Evolutionary conservation across 176 grass and related monocot genomes (phyloP).

Genomic region (Tillandsia fasciculata): DNA sequence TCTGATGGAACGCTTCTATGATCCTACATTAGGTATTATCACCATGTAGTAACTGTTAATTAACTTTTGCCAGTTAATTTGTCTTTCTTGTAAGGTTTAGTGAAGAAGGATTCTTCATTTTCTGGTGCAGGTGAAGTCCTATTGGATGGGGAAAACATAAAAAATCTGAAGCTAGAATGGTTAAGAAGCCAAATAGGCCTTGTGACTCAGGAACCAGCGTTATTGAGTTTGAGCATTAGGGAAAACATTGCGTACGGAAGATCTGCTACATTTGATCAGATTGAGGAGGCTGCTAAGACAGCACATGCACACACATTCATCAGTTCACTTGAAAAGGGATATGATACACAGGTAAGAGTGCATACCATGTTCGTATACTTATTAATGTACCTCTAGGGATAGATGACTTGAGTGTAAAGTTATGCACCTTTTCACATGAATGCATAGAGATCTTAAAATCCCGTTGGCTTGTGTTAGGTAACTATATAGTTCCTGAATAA

Average conservation of each 20-base stretch:
- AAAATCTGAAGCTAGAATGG: slow-evolving; percentile 93
- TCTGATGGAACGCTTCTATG: slow-evolving; percentile 99
- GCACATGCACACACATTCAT: slow-evolving; percentile 96
- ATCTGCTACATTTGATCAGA: slow-evolving; percentile 82
- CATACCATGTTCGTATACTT: neutral
- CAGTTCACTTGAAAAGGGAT: slow-evolving; percentile 92
- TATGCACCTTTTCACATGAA: too few relatives aligned
- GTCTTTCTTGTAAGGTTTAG: neutral
- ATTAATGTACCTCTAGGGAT: too few relatives aligned
- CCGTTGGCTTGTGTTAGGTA: too few relatives aligned
- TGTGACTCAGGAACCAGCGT: slow-evolving; percentile 94
- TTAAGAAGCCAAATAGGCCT: slow-evolving; percentile 99
- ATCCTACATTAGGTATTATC: slow-evolving; percentile 89
- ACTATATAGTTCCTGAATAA: too few relatives aligned
- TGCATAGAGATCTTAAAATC: too few relatives aligned
- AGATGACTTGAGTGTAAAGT: too few relatives aligned
- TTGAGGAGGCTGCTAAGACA: slow-evolving; percentile 97
- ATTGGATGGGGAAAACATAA: slow-evolving; percentile 98
- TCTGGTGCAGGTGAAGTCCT: slow-evolving; percentile 85
- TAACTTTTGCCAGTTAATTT: neutral
- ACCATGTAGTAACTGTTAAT: slow-evolving; percentile 9
- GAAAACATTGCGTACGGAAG: slow-evolving; percentile 99
- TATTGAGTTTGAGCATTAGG: slow-evolving; percentile 87
- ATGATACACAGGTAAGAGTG: slow-evolving; percentile 75
- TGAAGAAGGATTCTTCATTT: neutral